Percentiles rank a stretch among this genome's conserved stretches.
Evolutionary conservation across 116 monocot genomes (phyloP).

Genomic region (Thalassia testudinum): DNA sequence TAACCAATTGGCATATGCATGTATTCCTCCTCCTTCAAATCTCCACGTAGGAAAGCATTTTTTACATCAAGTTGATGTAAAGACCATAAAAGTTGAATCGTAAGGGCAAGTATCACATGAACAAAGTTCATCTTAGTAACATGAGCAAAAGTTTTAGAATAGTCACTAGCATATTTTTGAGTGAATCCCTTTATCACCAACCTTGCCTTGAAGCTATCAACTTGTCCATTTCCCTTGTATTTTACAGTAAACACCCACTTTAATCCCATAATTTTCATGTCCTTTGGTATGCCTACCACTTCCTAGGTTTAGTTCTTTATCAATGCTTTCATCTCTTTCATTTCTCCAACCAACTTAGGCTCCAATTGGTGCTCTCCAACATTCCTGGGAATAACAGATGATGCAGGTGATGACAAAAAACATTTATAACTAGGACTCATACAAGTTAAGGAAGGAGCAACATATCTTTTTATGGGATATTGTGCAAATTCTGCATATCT

Average conservation of each 20-base stretch:
- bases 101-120: background rate
- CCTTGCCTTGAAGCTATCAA: slow-evolving; percentile 1
- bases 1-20: slow-evolving; percentile 4
- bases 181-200: slow-evolving; percentile 1
- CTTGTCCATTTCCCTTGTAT: background rate
- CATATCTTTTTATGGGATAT: background rate
- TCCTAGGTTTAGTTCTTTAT: slow-evolving; percentile 9
- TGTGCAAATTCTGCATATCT: slow-evolving; percentile 2
- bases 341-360: slow-evolving; percentile 6
- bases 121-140: slow-evolving; percentile 1
- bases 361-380: slow-evolving; percentile 6
- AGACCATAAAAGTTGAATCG: background rate
- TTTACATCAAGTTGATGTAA: background rate
- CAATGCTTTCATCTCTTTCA: slow-evolving; percentile 11
- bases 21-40: slow-evolving; percentile 3
- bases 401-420: slow-evolving; percentile 9
- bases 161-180: slow-evolving; percentile 6
- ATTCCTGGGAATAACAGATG: slow-evolving; percentile 6
- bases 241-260: slow-evolving; percentile 1
- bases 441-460: background rate
- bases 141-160: slow-evolving; percentile 1
- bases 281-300: slow-evolving; percentile 1
- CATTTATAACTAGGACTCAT: slow-evolving; percentile 2
- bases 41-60: background rate
- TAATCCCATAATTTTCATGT: slow-evolving; percentile 5